Base-by-base conservation (phyloP, 176 grass and related monocot genomes). In the Metroxylon sagu region DNA sequence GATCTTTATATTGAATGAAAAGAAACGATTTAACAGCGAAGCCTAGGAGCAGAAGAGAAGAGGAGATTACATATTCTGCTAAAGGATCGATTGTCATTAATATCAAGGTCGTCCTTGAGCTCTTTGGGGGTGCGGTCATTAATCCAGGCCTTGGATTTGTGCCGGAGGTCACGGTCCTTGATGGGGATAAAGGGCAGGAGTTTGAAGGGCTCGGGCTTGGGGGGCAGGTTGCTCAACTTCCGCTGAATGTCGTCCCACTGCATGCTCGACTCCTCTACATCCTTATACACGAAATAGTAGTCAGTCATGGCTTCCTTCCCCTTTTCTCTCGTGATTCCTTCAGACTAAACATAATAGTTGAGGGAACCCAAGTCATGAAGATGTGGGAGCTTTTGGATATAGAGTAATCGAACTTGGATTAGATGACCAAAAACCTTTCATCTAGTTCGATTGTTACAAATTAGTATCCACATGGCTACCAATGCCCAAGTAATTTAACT, bases 211-310 rank as follows among this genome's bases (percentile, higher is more conserved):
- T 80, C 76, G 30, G 93, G 83, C 65, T 97, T 91, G 26, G 88
- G 78, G 0, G 93, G 93, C 7, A 97, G 87, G 73, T 88, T 91
- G 26, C 87, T 87, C 31, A 88, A 79, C 31, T 82, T 81, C 68
- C 93, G 87, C 65, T 97, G 93, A 62, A 97, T 86, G 56, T 97
- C 93, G 79, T 91, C 93, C 87, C 93, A 97, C 81, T 91, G 50
- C 48, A 84, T 97, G 59, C 51, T 97, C 26, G 76, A 23, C 14
- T 87, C 93, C 74, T 97, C 93, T 48, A 91, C 84, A 68, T 97
- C 92, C 84, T 97, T 97, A 83, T 97, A 97, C 69, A 97, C 92
- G 75, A 97, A 91, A 72, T 91, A 84, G 62, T 90, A 83, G 48
- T 95, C 74, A 70, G 83, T 83, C 91, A 96, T 96, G 58, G 71